These are phyloP conservation scores for Diutina pseudorugosa DNA, from an alignment of 1,139 yeast species.

Conservation along the genomic window DNA sequence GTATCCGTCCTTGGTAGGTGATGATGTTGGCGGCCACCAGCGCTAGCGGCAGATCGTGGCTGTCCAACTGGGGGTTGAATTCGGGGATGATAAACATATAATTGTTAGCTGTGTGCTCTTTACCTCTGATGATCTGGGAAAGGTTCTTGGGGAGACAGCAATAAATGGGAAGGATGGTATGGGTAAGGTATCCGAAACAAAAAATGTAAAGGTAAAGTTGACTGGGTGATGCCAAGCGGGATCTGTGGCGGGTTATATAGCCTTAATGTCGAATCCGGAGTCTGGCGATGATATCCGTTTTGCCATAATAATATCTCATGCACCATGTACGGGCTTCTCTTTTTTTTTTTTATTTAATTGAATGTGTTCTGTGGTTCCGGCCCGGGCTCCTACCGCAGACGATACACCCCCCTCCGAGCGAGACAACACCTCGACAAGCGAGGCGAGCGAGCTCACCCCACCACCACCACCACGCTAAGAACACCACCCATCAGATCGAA, in stretches of 20 bases:
- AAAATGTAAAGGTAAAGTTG: no score
- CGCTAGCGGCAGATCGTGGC: conserved; percentile 1
- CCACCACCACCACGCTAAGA: no score
- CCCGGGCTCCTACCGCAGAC: background rate
- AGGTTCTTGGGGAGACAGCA: no score
- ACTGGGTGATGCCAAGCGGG: background rate
- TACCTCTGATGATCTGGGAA: no score
- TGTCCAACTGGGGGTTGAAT: conserved; percentile 7
- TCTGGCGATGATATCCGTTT: background rate
- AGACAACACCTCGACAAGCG: no score
- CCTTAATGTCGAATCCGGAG: background rate
- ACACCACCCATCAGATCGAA: no score
- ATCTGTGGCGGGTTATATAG: background rate
- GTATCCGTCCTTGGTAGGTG: conserved; percentile 49
- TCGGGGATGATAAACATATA: conserved; percentile 11
- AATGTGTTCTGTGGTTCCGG: background rate
- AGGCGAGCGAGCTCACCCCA: no score
- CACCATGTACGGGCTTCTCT: background rate
- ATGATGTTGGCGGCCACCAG: background rate
- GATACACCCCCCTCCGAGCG: no score
- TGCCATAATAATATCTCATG: background rate
- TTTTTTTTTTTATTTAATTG: no score
- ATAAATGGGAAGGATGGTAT: no score
- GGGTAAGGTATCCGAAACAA: no score
- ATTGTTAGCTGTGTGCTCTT: no score